Evolutionary conservation across 768 basidiomycete species (phyloP), one percentile per base, ranked within the genome.

Genomic region (Russula sp.): DNA sequence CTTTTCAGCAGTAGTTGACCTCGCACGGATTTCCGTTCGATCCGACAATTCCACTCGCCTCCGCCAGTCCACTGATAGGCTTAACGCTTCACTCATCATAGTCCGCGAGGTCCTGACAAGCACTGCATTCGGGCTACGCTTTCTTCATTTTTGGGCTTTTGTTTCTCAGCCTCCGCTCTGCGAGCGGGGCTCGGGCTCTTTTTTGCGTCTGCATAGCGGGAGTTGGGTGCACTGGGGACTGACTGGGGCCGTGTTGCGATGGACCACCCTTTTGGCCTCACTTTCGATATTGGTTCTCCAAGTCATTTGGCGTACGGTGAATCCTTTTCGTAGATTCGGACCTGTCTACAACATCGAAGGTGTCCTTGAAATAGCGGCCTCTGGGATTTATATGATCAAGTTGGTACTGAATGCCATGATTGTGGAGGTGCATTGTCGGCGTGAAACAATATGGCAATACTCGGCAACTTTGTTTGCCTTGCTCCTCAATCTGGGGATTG

Each of bases 91-190:
- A 14, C 74, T 84, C 41, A 72, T 81, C 36, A 76, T 75, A 55
- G 72, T 80, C 5, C 82, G 87, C 41, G 89, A 90, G 69, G 73
- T 85, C 34, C 74, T 79, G 52, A 76, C 84, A 61, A 75, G 83
- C 11, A 66, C 88, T 22, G 81, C 87, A 10, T 69, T 80, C 46
- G 84, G 83, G 5, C 73, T 82, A 46, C 79, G 84, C 41, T 83
- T 83, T 68, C 68, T 90, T 16, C 89, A 84, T 68, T 83, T 83
- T 64, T 91, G 89, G 89, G 73, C 73, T 42, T 81, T 84, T 61
- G 83, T 86, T 45, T 79, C 82, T 16, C 76, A 77, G 60, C 78
- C 83, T 52, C 84, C 87, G n/a, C 71, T 70, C 38, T 77, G 73
- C 61, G 82, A 80, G 59, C 68, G 63, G 18, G 70, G 59, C 20